Evolutionary conservation across 2,329 filamentous ascomycete species (phyloP).

Genomic region (Colletotrichum phormii): DNA sequence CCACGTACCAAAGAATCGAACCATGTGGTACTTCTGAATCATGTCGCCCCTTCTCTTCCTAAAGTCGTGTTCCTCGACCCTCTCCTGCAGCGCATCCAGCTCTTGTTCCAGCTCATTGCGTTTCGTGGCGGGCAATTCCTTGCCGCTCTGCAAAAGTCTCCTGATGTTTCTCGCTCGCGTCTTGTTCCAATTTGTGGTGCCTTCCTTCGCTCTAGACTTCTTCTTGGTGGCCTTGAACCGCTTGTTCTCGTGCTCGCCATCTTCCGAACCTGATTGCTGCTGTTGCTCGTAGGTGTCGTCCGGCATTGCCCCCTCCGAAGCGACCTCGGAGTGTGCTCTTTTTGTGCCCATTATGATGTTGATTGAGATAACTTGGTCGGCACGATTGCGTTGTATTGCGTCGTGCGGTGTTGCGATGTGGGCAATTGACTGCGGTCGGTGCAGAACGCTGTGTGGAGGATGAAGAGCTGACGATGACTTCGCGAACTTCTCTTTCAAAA

Average conservation of each 20-base stretch:
- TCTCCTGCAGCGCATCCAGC: slow-evolving; percentile 73
- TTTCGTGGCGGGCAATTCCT: slow-evolving; percentile 75
- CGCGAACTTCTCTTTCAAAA: slow-evolving; percentile 38
- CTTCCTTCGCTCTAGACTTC: slow-evolving; percentile 56
- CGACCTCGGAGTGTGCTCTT: slow-evolving; percentile 42
- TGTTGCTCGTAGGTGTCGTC: slow-evolving; percentile 22
- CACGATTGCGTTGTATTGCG: neutral
- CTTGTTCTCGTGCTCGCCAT: slow-evolving; percentile 44
- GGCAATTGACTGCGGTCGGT: neutral
- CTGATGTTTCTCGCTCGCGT: slow-evolving; percentile 78
- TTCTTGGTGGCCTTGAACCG: slow-evolving; percentile 49
- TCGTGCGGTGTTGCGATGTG: neutral
- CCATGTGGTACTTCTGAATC: slow-evolving; percentile 85
- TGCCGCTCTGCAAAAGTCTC: slow-evolving; percentile 70
- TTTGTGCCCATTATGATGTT: slow-evolving; percentile 44
- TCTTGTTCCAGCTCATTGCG: slow-evolving; percentile 79
- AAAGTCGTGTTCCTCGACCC: slow-evolving; percentile 68
- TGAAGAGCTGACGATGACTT: slow-evolving; percentile 9
- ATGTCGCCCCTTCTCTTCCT: slow-evolving; percentile 75
- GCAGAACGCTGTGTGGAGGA: neutral
- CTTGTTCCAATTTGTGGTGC: slow-evolving; percentile 72
- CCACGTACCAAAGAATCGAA: slow-evolving; percentile 81
- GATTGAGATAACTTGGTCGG: no score
- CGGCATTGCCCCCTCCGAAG: slow-evolving; percentile 13
- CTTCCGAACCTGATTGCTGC: slow-evolving; percentile 34